Evolutionary conservation across 2,329 filamentous ascomycete species (phyloP), one percentile per base, ranked within the genome.

Genomic region (Aspergillus nomiae): DNA sequence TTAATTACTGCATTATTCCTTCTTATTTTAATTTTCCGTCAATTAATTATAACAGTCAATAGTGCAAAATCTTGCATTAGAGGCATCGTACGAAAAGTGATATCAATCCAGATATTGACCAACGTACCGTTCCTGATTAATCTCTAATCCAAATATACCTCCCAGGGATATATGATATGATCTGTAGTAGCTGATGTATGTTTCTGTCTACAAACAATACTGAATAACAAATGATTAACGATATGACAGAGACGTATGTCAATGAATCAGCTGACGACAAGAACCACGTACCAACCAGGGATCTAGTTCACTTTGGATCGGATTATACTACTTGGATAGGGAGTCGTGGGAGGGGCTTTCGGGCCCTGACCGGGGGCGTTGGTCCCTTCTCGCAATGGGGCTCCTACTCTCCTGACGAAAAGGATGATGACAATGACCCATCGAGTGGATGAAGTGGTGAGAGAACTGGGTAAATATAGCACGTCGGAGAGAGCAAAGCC

Each of bases 231-330:
- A 24, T 6, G 19, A 24, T 24, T 4, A 10, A 38, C 14, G 24
- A 26, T 55, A 54, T 28, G 24, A 32, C 7, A 26, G 7, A 24
- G 4, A 36, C 30, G 24, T 28, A 9, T 50, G 30, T n/a, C 19
- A 21, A 43, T 48, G 41, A 61, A 63, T 59, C 48, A 53, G 67
- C 67, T 69, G 65, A 69, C 67, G 63, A 67, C 63, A 66, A 45
- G 59, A 59, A 64, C 61, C 61, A 69, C 67, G 67, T 65, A 69
- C 63, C 59, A 64, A 57, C 38, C 62, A 65, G 60, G 65, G 63
- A 64, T 66, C 56, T 60, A 65, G 38, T 53, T 19, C 36, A 43
- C 21, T 60, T 63, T 68, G 64, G 63, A 50, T 58, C 41, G 46
- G 59, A 34, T 43, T 41, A 21, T 54, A 46, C 48, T 53, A 34